Conservation (phyloP, 2,329 filamentous ascomycete genomes). For the Trichoderma sp. region DNA sequence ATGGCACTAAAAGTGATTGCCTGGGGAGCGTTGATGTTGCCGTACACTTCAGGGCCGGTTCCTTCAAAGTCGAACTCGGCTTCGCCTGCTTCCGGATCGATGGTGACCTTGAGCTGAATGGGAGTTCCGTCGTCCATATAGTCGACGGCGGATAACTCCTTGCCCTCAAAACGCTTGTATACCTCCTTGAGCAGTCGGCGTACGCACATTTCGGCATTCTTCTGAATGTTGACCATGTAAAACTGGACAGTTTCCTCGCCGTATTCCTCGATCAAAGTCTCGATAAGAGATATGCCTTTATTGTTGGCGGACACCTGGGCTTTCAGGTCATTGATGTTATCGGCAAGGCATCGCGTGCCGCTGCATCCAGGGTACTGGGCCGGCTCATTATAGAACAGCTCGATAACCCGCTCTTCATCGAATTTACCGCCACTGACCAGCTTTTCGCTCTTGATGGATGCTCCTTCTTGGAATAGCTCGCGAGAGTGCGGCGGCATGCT, state of each 20-base stretch:
- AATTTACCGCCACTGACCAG: slow-evolving; percentile 74
- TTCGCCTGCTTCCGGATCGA: slow-evolving; percentile 70
- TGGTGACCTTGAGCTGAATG: slow-evolving; percentile 70
- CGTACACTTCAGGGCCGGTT: slow-evolving; percentile 76
- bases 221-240: slow-evolving; percentile 80
- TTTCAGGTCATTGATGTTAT: slow-evolving; percentile 80
- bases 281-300: slow-evolving; percentile 80
- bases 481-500: slow-evolving; percentile 75
- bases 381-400: slow-evolving; percentile 70
- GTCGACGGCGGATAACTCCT: slow-evolving; percentile 67
- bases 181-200: slow-evolving; percentile 69
- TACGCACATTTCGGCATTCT: slow-evolving; percentile 74
- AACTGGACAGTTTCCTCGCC: slow-evolving; percentile 74
- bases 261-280: slow-evolving; percentile 71
- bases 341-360: slow-evolving; percentile 72
- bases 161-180: slow-evolving; percentile 65
- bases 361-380: slow-evolving; percentile 72
- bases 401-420: slow-evolving; percentile 71
- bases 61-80: slow-evolving; percentile 78
- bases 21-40: slow-evolving; percentile 76
- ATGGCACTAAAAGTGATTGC: slow-evolving; percentile 84
- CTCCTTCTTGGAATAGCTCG: slow-evolving; percentile 61
- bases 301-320: slow-evolving; percentile 82
- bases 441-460: slow-evolving; percentile 62
- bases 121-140: slow-evolving; percentile 84